These are phyloP conservation scores for Drosera spatulata DNA, from an alignment of 179 eudicot species.

Conservation along the genomic window DNA sequence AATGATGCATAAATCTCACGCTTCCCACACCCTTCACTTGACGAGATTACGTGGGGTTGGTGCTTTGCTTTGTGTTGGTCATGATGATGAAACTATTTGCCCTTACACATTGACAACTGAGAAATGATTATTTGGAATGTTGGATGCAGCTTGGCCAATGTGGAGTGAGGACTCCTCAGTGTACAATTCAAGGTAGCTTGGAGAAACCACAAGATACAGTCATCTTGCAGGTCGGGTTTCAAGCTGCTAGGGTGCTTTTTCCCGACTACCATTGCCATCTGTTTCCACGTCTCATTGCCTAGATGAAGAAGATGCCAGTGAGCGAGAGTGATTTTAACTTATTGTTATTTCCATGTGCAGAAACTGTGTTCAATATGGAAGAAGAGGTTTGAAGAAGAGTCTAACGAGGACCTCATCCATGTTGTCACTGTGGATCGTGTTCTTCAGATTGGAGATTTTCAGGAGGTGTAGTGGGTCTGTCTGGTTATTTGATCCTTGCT, in stretches of 20 bases:
- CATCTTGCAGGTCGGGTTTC: slow-evolving; percentile 35
- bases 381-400: slow-evolving; percentile 69
- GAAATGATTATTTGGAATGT: too few species aligned
- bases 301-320: background rate
- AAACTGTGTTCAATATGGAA: slow-evolving; percentile 60
- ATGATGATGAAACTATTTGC: too few species aligned
- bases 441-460: slow-evolving; percentile 77
- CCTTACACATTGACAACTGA: too few species aligned
- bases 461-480: slow-evolving; percentile 50
- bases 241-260: too few species aligned
- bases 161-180: slow-evolving; percentile 79
- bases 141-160: slow-evolving; percentile 59
- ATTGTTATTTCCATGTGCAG: slow-evolving; percentile 19
- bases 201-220: background rate
- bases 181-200: slow-evolving; percentile 81
- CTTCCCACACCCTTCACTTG: too few species aligned
- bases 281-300: background rate
- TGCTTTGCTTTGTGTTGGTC: too few species aligned
- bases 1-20: too few species aligned
- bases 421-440: slow-evolving; percentile 67
- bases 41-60: too few species aligned
- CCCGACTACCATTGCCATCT: too few species aligned
- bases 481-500: background rate
- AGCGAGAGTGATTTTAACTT: background rate
- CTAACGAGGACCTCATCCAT: slow-evolving; percentile 50